Percentiles rank a stretch among this genome's conserved stretches.
Conservation (phyloP, 495 filamentous ascomycete genomes). For the Pseudomonodictys pantanalensis region DNA sequence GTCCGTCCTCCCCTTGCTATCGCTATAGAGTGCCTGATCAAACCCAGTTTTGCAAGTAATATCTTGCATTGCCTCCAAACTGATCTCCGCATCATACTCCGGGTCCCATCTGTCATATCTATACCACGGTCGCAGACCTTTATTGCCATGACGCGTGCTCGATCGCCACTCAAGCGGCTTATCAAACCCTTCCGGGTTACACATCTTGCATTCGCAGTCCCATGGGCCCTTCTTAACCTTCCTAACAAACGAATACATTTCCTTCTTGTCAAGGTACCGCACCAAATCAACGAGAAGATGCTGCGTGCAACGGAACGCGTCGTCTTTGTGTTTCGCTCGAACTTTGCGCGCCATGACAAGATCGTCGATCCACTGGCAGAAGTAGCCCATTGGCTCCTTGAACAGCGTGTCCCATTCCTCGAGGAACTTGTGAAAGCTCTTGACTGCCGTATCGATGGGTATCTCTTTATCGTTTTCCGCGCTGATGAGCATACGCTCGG, state of each 20-base stretch:
- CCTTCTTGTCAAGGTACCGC: neutral
- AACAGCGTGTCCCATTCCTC: neutral
- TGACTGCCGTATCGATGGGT: neutral
- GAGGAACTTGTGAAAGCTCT: neutral
- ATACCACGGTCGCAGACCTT: neutral
- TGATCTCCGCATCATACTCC: neutral
- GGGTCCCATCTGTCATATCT: neutral
- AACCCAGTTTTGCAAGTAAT: neutral
- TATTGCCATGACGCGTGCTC: neutral
- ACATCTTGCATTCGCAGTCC: neutral
- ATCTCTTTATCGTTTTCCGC: neutral
- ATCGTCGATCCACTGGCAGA: neutral
- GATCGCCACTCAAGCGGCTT: neutral
- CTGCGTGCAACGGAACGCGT: neutral
- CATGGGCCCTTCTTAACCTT: neutral
- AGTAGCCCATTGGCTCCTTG: neutral
- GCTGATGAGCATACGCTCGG: neutral
- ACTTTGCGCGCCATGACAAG: neutral
- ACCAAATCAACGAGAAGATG: neutral
- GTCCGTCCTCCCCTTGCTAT: too few relatives aligned
- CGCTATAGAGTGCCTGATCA: neutral
- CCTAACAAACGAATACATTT: too few relatives aligned
- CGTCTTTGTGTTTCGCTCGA: neutral
- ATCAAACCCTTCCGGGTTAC: neutral
- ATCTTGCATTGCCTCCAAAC: neutral